Evolutionary conservation across 176 grass and related monocot genomes (phyloP).

Genomic region (Saccharum officinarum): DNA sequence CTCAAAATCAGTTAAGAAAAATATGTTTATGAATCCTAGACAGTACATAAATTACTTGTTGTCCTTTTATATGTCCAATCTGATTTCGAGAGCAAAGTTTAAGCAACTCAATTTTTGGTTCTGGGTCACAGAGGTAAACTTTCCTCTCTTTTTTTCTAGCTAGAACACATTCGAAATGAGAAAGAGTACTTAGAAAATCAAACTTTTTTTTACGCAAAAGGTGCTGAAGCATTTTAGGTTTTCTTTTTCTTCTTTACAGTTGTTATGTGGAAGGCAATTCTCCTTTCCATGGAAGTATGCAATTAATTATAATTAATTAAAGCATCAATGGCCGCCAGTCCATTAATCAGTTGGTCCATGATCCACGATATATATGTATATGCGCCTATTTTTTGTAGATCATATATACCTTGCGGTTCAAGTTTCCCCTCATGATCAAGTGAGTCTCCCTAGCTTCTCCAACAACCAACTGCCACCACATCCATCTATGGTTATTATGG

Average conservation of each 20-base stretch:
- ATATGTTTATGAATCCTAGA: too few species aligned
- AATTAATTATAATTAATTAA: neutral
- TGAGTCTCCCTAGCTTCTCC: neutral
- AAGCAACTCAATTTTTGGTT: neutral
- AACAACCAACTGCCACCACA: conserved; percentile 17
- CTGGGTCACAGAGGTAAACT: neutral
- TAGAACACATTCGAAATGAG: too few species aligned
- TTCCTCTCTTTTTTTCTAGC: neutral
- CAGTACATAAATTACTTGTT: too few species aligned
- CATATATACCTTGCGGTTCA: conserved; percentile 21
- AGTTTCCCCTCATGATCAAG: conserved; percentile 8
- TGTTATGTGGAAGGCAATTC: neutral
- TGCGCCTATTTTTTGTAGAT: neutral
- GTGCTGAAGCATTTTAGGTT: neutral
- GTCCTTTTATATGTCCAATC: too few species aligned
- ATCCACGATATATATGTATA: neutral
- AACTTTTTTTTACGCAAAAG: neutral
- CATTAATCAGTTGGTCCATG: neutral
- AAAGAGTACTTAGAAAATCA: neutral
- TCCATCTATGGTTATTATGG: neutral
- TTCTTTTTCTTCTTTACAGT: too few species aligned
- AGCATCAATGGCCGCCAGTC: neutral
- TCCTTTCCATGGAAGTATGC: neutral
- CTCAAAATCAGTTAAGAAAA: too few species aligned
- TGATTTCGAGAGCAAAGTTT: too few species aligned